Evolutionary conservation across 2,329 filamentous ascomycete species (phyloP).

Genomic region (Botryotinia narcissicola): DNA sequence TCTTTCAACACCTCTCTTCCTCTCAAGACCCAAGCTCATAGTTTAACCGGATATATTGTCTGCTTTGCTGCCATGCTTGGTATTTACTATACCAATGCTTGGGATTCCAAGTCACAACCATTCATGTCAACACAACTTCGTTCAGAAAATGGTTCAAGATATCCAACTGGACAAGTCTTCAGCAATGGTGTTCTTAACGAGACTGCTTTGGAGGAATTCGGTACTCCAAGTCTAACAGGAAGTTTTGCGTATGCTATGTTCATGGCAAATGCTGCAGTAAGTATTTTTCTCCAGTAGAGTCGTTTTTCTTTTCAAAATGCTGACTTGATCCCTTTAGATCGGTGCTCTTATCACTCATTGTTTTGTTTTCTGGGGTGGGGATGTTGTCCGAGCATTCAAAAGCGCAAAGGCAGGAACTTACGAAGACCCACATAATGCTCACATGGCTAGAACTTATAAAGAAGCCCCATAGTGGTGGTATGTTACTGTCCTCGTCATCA

Average conservation of each 20-base stretch:
- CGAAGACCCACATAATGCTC: constrained; percentile 48
- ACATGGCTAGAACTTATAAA: constrained; percentile 48
- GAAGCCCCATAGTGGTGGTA: constrained; percentile 56
- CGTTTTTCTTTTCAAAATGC: background rate
- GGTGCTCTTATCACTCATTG: constrained; percentile 54
- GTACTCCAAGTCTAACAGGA: constrained; percentile 48
- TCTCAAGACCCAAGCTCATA: constrained; percentile 49
- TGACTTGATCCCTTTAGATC: constrained; percentile 43
- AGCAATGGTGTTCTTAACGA: constrained; percentile 44
- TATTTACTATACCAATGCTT: constrained; percentile 46
- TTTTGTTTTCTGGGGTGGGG: constrained; percentile 54
- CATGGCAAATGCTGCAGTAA: constrained; percentile 55
- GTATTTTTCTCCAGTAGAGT: constrained; percentile 28
- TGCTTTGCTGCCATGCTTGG: constrained; percentile 51
- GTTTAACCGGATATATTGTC: constrained; percentile 46
- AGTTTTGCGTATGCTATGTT: constrained; percentile 53
- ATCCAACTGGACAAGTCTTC: constrained; percentile 45
- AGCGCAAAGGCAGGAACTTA: constrained; percentile 45
- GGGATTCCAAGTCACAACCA: constrained; percentile 43
- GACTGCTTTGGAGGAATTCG: constrained; percentile 43
- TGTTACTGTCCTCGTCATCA: constrained; percentile 45
- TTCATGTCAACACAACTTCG: constrained; percentile 47
- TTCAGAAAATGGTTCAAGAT: constrained; percentile 41
- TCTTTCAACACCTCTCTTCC: constrained; percentile 54
- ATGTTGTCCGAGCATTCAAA: constrained; percentile 49